Percentiles rank a stretch among this genome's conserved stretches.
phyloP scores from a whole-genome alignment of 495 filamentous ascomycete genomes.

The Aspergillus nanangensis region DNA sequence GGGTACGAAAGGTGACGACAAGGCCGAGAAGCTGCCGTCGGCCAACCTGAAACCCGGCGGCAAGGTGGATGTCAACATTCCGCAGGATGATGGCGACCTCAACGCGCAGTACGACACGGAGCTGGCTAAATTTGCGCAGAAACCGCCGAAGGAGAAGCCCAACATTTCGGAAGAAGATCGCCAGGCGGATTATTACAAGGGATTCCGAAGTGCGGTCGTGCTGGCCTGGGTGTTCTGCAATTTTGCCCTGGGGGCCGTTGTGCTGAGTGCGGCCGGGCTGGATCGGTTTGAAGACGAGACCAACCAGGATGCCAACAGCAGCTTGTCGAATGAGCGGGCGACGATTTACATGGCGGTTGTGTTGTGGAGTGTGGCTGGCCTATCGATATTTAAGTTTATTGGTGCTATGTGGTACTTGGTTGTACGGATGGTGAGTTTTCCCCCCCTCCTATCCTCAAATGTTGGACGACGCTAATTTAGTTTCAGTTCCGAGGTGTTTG shows the following conservation, averaged over 20 bases:
- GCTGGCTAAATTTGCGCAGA: constrained; percentile 67
- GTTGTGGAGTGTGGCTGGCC: constrained; percentile 84
- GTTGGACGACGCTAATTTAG: constrained; percentile 12
- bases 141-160: constrained; percentile 61
- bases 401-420: constrained; percentile 95
- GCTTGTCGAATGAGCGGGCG: constrained; percentile 40
- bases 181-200: constrained; percentile 98
- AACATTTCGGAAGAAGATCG: constrained; percentile 61
- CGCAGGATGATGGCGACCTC: constrained; percentile 77
- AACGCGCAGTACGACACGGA: constrained; percentile 94
- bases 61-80: constrained; percentile 90
- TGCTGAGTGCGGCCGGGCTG: constrained; percentile 78
- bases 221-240: constrained; percentile 96
- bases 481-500: constrained; percentile 48
- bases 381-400: constrained; percentile 84
- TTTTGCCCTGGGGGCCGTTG: constrained; percentile 82
- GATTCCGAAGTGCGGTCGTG: constrained; percentile 87
- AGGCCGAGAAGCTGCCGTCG: constrained; percentile 73
- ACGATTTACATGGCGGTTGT: constrained; percentile 88
- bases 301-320: constrained; percentile 31
- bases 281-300: constrained; percentile 48
- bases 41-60: constrained; percentile 84
- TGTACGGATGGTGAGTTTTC: constrained; percentile 63
- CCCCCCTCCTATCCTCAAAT: neutral
- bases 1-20: constrained; percentile 96